These are phyloP conservation scores for Asparagopsis taxiformis DNA, from an alignment of 31 red algal species.

Conservation along the genomic window DNA sequence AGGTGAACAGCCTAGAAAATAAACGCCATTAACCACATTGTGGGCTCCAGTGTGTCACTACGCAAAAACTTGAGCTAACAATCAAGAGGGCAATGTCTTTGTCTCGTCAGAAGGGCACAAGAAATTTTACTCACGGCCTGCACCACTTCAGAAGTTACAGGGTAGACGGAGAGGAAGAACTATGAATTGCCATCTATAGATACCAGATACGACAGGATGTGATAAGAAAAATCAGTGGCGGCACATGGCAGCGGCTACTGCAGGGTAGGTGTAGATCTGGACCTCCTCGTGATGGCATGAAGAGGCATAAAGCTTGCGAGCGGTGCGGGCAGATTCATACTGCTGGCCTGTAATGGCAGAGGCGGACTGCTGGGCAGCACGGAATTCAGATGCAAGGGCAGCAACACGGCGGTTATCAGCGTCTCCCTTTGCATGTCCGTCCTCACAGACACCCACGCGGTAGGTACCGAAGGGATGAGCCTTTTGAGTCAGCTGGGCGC, in stretches of 20 bases:
- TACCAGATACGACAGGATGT: background rate
- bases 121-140: no score
- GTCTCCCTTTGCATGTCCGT: conserved; percentile 71
- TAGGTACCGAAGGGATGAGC: conserved; percentile 51
- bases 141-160: no score
- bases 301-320: conserved; percentile 39
- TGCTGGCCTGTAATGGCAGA: conserved; percentile 34
- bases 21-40: no score
- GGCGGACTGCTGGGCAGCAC: conserved; percentile 43
- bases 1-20: conserved; percentile 1
- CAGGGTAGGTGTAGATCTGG: conserved; percentile 43
- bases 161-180: no score
- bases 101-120: no score
- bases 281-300: conserved; percentile 56
- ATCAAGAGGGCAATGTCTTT: no score
- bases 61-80: no score
- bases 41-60: no score
- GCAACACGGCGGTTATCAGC: conserved; percentile 61
- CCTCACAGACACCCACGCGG: conserved; percentile 55
- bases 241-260: conserved; percentile 55
- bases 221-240: conserved; percentile 10
- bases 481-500: conserved; percentile 40
- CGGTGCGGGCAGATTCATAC: conserved; percentile 50
- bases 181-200: no score
- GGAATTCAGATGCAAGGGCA: conserved; percentile 59